Base-by-base conservation (phyloP, 768 basidiomycete genomes). In the Tulasnella sp. region DNA sequence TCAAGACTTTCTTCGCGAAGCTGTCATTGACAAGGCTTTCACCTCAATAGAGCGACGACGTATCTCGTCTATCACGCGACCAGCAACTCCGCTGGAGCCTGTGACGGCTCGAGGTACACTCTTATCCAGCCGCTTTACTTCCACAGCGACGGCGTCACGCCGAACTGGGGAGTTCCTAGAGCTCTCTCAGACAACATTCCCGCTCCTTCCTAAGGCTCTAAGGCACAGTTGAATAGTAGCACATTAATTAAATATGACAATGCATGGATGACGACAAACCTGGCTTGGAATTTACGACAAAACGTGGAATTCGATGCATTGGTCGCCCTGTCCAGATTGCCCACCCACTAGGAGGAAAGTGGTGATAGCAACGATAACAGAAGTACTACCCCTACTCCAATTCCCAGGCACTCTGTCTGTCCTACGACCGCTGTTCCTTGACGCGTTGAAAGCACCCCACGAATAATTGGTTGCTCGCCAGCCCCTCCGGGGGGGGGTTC, bases 31-130 rank as follows among this genome's bases (percentile, higher is more conserved):
- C 26, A 18, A 7, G 9, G 20, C 26, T 5, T 51, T 75, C 29
- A 18, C 16, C 57, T 40, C 16, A 29, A 20, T 70, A 55, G 46
- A 23, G 5, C 5, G 35, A 75, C 61, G n/a, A 75, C 46, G 13
- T 55, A 75, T 44, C 39, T 40, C 44, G 78, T 79, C 39, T 79
- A 70, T 26, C 78, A 79, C 42, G 78, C 78, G n/a, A 79, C 48
- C 37, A 20, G 74, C 37, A 70, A 42, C 75, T 74, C 73, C 39
- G 67, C 74, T 32, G 78, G 78, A 70, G 51, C n/a, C n/a, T 79
- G 78, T 61, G 78, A 79, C n/a, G 78, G 78, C 29, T 76, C 29
- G 18, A 44, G 78, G 13, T 79, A 76, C 26, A 79, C 78, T 9
- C 67, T 77, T 39, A 74, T 76, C 20, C 78, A 79, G 37, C 78